Percentiles rank a stretch among this genome's conserved stretches.
phyloP scores from a whole-genome alignment of 495 filamentous ascomycete species.

The Thozetella sp. region DNA sequence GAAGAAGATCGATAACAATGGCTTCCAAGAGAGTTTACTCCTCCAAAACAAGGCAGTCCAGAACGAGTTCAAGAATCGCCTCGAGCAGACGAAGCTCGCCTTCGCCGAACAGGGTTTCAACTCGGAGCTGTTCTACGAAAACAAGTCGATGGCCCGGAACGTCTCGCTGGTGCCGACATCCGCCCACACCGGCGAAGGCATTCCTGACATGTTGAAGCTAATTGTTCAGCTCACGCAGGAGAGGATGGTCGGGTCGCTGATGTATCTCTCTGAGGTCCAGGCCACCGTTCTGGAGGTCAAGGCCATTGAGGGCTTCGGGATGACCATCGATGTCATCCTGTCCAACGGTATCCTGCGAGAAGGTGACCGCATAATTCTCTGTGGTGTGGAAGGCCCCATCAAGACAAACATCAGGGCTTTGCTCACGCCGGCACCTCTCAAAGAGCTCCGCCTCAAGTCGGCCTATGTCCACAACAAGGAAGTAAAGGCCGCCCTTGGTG shows the following conservation, averaged over 20 bases:
- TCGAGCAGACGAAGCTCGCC: conserved; percentile 88
- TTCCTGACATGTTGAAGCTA: conserved; percentile 98
- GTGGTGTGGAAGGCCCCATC: conserved; percentile 93
- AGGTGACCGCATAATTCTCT: conserved; percentile 92
- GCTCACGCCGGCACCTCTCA: conserved; percentile 90
- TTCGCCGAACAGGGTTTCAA: conserved; percentile 98
- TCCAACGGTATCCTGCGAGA: conserved; percentile 95
- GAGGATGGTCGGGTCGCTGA: conserved; percentile 95
- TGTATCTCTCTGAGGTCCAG: conserved; percentile 98
- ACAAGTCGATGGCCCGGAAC: conserved; percentile 91
- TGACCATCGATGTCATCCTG: conserved; percentile 97
- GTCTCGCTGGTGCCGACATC: conserved; percentile 97
- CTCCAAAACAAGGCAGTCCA: conserved; percentile 94
- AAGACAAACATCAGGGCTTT: conserved; percentile 95
- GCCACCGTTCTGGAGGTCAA: conserved; percentile 99
- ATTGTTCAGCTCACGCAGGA: conserved; percentile 91
- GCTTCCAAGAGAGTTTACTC: conserved; percentile 87
- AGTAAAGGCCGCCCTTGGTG: conserved; percentile 96
- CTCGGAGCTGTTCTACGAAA: conserved; percentile 94
- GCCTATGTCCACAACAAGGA: conserved; percentile 98
- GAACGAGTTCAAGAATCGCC: conserved; percentile 89
- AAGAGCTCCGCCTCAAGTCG: conserved; percentile 90
- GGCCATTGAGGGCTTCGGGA: conserved; percentile 97
- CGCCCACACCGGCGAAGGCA: conserved; percentile 96
- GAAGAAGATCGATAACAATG: conserved; percentile 98